Percentiles rank a stretch among this genome's conserved stretches.
Conservation (phyloP, 148 eudicot genomes). For the Dianthus caryophyllus region DNA sequence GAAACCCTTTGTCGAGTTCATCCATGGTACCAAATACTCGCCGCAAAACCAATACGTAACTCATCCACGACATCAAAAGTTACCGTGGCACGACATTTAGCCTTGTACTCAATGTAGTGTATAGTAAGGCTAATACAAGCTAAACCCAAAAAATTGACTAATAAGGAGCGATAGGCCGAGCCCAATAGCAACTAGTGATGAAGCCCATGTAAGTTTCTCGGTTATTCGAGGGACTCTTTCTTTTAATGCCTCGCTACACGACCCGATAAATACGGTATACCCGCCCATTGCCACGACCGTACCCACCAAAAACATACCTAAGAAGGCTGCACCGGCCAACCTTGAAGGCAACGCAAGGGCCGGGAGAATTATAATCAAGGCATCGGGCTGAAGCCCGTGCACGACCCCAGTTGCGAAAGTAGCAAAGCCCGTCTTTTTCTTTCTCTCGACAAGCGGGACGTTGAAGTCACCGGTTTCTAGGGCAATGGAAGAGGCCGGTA, state of each 20-base stretch:
- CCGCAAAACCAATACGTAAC: too few relatives aligned
- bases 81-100: too few relatives aligned
- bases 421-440: constrained; percentile 81
- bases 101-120: not conserved
- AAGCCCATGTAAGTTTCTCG: constrained; percentile 94
- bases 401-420: constrained; percentile 92
- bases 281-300: constrained; percentile 93
- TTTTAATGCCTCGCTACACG: constrained; percentile 85
- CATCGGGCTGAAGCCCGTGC: constrained; percentile 95
- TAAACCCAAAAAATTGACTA: constrained; percentile 85
- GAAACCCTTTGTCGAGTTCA: not conserved
- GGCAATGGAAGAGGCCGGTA: constrained; percentile 51
- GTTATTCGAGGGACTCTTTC: constrained; percentile 89
- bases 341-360: constrained; percentile 93
- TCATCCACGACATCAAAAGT: too few relatives aligned
- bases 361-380: constrained; percentile 86
- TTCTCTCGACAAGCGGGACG: constrained; percentile 48
- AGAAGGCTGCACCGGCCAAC: constrained; percentile 80
- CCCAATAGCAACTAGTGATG: constrained; percentile 84
- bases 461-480: constrained; percentile 73
- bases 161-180: constrained; percentile 70
- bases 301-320: constrained; percentile 85
- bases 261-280: constrained; percentile 87
- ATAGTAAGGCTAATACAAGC: constrained; percentile 48
- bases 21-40: too few relatives aligned